Base-by-base conservation (phyloP, 2,329 filamentous ascomycete genomes). In the Emericellopsis cladophorae region DNA sequence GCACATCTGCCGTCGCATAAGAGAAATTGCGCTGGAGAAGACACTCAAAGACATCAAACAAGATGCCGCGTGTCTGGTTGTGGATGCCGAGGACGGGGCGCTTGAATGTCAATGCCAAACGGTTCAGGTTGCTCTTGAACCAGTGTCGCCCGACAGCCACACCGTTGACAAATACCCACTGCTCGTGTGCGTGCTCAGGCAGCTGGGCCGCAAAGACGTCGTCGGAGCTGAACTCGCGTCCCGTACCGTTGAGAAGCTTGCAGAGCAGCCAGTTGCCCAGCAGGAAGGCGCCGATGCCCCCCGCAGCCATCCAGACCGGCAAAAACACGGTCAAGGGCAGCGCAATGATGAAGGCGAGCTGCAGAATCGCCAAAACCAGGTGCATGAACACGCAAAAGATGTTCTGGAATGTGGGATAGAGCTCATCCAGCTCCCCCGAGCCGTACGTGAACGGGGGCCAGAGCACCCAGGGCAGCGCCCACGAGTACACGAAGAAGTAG, bases 101-200 rank as follows among this genome's bases (percentile, higher is more conserved):
- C 31, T 77, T 74, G 54, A 90, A 90, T 0, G 80, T 87, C 37
- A 79, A 58, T 0, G 83, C 76, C 5, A 90, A 64, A 2, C 81
- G 73, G 54, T 89, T 74, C 45, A 89, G 62, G 49, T 85, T 88
- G 45, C 64, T 72, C 57, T 80, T 74, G 48, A 86, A 65, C 78
- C 82, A 85, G 51, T 79, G 72, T 40, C 74, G 62, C 74, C 71
- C 73, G 29, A 70, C 70, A 9, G 71, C 75, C 23, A 88, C 76
- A 1, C 84, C 84, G 51, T 89, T 89, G 40, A 89, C 58, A 53
- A 84, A 89, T n/a, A 89, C 68, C 84, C 84, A 90, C 51, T 79
- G 72, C 59, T 89, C 84, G 40, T 76, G 66, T 10, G 65, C 62
- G 54, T 76, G 69, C 46, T 74, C 66, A 0, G 66, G 64, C 15